Conservation (phyloP, 805 yeast genomes). For the Candida endomychidarum region DNA sequence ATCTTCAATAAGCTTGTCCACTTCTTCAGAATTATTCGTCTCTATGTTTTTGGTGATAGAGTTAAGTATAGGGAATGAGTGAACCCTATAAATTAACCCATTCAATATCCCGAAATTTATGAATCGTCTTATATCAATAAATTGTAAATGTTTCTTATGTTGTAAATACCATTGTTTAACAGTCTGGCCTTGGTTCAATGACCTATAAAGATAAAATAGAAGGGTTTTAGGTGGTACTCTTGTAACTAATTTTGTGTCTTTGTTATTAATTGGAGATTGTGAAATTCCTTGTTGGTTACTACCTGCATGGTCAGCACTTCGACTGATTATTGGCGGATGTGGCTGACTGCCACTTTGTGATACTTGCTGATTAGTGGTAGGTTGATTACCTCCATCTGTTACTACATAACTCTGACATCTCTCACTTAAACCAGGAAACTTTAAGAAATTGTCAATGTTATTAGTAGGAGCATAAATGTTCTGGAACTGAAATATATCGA, state of each 20-base stretch:
- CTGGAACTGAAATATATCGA: conserved; percentile 86
- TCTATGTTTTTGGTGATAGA: conserved; percentile 40
- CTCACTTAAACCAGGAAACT: conserved; percentile 60
- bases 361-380: neutral
- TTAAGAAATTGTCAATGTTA: conserved; percentile 64
- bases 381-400: conserved; percentile 19
- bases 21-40: conserved; percentile 20
- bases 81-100: conserved; percentile 78
- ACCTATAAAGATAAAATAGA: conserved; percentile 71
- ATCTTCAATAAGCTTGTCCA: conserved; percentile 18
- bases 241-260: conserved; percentile 13
- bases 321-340: neutral
- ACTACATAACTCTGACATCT: conserved; percentile 86
- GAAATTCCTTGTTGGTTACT: conserved; percentile 2
- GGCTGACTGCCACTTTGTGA: neutral
- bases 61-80: conserved; percentile 66
- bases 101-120: conserved; percentile 83
- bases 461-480: conserved; percentile 90
- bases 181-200: conserved; percentile 74
- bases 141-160: conserved; percentile 54
- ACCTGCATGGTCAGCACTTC: neutral
- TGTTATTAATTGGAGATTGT: conserved; percentile 14
- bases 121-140: conserved; percentile 81
- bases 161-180: conserved; percentile 80
- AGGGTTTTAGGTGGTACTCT: conserved; percentile 61